Evolutionary conservation across 345 rosid genomes (phyloP), one percentile per base, ranked within the genome.

Genomic region (Gossypium herbaceum): DNA sequence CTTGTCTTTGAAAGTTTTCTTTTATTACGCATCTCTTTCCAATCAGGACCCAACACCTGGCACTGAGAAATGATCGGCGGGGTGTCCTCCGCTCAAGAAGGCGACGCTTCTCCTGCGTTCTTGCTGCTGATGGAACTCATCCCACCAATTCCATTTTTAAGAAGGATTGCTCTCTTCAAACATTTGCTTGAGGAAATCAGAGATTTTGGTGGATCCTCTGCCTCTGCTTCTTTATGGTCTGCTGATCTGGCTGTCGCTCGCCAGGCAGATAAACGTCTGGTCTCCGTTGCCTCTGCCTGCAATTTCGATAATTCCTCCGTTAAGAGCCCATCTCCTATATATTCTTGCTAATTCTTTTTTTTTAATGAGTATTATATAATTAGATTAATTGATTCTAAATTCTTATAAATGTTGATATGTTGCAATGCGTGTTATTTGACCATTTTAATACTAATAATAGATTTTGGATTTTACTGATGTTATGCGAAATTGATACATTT

Each of bases 171-270:
- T 25, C 81, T 89, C 43, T 76, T 91, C 80, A 85, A 86, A 73
- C 86, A 88, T 84, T 83, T 95, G 76, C 68, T 95, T 22, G 98
- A 95, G 79, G 98, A 95, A 86, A 83, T 91, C 7, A 79, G 79
- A 29, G 94, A 91, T 71, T 83, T 29, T 72, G 77, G 72, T 75
- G 78, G 78, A 70, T 70, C 78, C 12, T 68, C 81, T 0, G 64
- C 81, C 0, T 16, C 4, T 9, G 17, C 73, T 16, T 75, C 72
- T 41, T 78, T 77, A 12, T 74, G 79, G 3, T 78, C 82, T 2
- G 68, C 62, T 44, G 83, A 59, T 84, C 88, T 93, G 62, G 74
- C 76, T 3, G 73, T 71, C 11, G 86, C 94, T 2, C 82, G 93
- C 27, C 88, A 76, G 81, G 84, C 86, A 12, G 86, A 94, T 63